Percentiles rank a stretch among this genome's conserved stretches.
Evolutionary conservation across 805 yeast species (phyloP).

Genomic region (Zygosaccharomyces bisporus): DNA sequence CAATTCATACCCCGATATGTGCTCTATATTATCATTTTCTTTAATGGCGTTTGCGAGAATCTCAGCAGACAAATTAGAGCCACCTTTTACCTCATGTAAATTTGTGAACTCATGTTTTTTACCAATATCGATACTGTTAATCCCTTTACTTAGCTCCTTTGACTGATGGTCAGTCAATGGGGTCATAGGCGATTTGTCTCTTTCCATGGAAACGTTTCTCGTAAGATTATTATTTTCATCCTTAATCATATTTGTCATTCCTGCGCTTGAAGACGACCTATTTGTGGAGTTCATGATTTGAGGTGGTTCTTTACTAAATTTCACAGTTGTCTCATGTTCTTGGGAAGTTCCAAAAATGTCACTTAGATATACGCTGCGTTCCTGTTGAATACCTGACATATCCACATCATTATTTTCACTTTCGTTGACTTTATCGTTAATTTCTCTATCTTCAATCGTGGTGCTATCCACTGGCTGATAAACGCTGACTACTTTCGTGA

Average conservation of each 20-base stretch:
- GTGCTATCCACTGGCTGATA: conserved; percentile 19
- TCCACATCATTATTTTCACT: conserved; percentile 12
- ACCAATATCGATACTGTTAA: conserved; percentile 17
- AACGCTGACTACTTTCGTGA: conserved; percentile 35
- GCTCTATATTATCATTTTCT: neutral
- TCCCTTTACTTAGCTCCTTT: conserved; percentile 17
- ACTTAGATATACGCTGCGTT: conserved; percentile 22
- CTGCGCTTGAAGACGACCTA: conserved; percentile 11
- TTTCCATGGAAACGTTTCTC: conserved; percentile 9
- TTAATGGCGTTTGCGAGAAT: conserved; percentile 9
- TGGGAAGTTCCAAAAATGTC: conserved; percentile 25
- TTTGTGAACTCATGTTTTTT: neutral
- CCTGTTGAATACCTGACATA: conserved; percentile 11
- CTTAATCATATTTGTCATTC: neutral
- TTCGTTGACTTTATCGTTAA: neutral
- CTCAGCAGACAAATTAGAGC: conserved; percentile 9
- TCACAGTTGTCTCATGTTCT: conserved; percentile 26
- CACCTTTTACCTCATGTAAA: neutral
- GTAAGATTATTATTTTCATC: conserved; percentile 6
- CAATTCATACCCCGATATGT: neutral
- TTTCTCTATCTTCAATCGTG: neutral
- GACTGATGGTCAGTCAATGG: conserved; percentile 18
- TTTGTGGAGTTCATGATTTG: conserved; percentile 21
- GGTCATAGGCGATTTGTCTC: conserved; percentile 15
- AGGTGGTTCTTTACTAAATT: conserved; percentile 28